Conservation (phyloP, 768 basidiomycete genomes). For the Pholiota microspora region DNA sequence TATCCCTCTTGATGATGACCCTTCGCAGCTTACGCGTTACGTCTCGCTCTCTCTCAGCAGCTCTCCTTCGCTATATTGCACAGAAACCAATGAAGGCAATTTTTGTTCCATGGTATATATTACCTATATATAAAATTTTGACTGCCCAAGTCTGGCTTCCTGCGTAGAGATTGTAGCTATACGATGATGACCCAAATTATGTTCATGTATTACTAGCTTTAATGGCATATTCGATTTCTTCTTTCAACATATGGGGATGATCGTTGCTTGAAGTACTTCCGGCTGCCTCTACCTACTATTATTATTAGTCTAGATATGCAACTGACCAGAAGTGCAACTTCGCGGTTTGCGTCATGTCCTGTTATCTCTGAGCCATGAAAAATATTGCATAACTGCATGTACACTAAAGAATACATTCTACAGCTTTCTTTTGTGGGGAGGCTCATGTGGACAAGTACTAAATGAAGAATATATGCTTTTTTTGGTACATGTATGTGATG, state of each 20-base stretch:
- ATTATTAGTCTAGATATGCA: too few relatives aligned
- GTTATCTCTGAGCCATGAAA: too few relatives aligned
- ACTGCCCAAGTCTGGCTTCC: background rate
- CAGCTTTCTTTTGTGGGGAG: too few relatives aligned
- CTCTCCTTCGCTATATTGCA: background rate
- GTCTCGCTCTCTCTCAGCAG: background rate
- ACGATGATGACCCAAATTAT: background rate
- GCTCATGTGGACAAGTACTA: too few relatives aligned
- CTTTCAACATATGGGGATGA: background rate
- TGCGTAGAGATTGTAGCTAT: background rate
- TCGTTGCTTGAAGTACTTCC: too few relatives aligned
- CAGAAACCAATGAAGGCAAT: background rate
- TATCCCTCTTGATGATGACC: background rate
- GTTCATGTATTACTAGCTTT: constrained; percentile 5
- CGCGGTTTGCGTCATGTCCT: too few relatives aligned
- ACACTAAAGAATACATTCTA: too few relatives aligned
- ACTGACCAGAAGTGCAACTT: too few relatives aligned
- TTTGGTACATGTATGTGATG: too few relatives aligned
- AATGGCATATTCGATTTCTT: background rate
- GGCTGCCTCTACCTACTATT: too few relatives aligned
- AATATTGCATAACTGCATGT: too few relatives aligned
- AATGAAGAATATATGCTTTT: too few relatives aligned
- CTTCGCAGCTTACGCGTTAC: background rate
- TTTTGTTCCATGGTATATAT: background rate
- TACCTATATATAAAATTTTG: background rate